A percentile compares a stretch with the other conserved stretches of the same genome.
Conservation (phyloP, 495 filamentous ascomycete genomes). For the Cairneyella variabilis region DNA sequence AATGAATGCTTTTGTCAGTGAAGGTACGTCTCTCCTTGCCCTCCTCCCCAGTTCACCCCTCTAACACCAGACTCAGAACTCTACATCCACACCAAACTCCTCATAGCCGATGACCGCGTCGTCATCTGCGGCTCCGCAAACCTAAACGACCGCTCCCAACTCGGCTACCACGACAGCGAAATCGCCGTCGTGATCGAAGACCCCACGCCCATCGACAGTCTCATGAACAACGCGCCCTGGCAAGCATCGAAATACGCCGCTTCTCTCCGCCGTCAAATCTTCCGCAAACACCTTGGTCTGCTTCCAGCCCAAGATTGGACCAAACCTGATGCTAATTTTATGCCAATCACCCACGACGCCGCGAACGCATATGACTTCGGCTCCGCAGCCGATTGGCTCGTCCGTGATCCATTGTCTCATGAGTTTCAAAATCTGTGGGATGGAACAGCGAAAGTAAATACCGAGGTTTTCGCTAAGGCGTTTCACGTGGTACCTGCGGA, state of each 20-base stretch:
- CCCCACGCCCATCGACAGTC: conserved; percentile 59
- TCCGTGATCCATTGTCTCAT: conserved; percentile 69
- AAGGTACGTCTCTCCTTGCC: conserved; percentile 33
- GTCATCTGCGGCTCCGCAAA: conserved; percentile 94
- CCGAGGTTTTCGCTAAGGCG: conserved; percentile 75
- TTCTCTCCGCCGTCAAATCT: conserved; percentile 78
- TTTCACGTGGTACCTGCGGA: conserved; percentile 91
- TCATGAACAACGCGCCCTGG: conserved; percentile 69
- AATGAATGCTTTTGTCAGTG: conserved; percentile 83
- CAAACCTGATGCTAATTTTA: conserved; percentile 64
- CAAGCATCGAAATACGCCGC: conserved; percentile 75
- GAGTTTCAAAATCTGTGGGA: conserved; percentile 71
- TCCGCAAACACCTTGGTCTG: conserved; percentile 87
- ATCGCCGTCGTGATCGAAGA: conserved; percentile 76
- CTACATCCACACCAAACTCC: conserved; percentile 90
- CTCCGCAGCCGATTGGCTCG: conserved; percentile 65
- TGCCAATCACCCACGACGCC: conserved; percentile 61
- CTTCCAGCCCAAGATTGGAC: conserved; percentile 65
- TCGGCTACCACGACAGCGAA: conserved; percentile 79
- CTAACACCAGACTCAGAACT: conserved; percentile 36
- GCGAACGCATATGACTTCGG: conserved; percentile 83
- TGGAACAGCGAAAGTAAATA: conserved; percentile 70
- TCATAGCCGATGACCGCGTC: conserved; percentile 86
- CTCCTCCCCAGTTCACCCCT: neutral
- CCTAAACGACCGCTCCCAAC: conserved; percentile 89